Evolutionary conservation across 306 rosid species (phyloP).

Genomic region (Potentilla sterilis): DNA sequence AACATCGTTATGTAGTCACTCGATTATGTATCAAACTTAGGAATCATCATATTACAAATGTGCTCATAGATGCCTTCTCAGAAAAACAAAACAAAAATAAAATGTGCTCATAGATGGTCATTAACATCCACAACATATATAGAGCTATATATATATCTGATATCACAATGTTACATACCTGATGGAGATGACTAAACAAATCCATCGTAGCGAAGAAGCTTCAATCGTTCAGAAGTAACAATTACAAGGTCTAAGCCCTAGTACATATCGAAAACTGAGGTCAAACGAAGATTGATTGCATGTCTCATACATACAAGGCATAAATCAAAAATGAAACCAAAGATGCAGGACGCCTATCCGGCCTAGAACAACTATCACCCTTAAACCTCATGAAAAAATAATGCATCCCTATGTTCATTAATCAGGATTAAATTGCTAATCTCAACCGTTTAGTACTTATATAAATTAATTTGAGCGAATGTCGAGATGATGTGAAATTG

Average conservation of each 20-base stretch:
- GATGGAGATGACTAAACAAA: neutral
- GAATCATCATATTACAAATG: neutral
- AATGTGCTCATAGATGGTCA: neutral
- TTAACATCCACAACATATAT: neutral
- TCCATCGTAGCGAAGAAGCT: neutral
- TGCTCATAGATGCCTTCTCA: neutral
- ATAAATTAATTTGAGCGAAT: too few relatives aligned
- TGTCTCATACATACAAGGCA: neutral
- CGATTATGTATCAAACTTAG: neutral
- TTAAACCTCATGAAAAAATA: neutral
- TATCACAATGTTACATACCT: neutral
- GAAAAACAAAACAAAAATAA: neutral
- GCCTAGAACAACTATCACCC: neutral
- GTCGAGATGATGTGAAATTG: too few relatives aligned
- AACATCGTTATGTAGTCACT: neutral
- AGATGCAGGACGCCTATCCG: neutral
- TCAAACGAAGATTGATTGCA: conserved; percentile 3
- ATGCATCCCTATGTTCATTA: too few relatives aligned
- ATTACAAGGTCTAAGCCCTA: neutral
- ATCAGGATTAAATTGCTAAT: too few relatives aligned
- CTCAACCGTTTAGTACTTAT: too few relatives aligned
- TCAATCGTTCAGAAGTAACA: neutral
- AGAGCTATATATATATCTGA: neutral
- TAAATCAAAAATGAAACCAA: neutral
- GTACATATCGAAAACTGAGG: neutral